Evolutionary conservation across 2,329 filamentous ascomycete genomes (phyloP), one percentile per base, ranked within the genome.

Genomic region (Dactylella cylindrospora): DNA sequence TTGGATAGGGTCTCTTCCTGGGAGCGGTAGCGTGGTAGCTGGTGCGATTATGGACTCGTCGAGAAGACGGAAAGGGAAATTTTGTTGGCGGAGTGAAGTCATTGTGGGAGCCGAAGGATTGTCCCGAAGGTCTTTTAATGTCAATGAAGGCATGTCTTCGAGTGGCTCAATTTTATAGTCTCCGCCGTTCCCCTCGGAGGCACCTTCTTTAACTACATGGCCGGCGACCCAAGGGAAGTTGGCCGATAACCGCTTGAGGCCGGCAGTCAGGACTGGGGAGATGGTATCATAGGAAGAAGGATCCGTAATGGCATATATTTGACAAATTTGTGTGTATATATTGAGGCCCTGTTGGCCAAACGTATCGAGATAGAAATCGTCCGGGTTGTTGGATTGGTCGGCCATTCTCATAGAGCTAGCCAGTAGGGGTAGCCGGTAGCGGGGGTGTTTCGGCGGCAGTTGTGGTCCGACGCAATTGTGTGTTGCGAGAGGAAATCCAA

Each of bases 151-250:
- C 0, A 51, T 68, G n/a, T 59, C 46, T 31, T 69, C 66, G 0
- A 73, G 68, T 0, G 71, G 69, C 15, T 66, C 70, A 62, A 80
- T 77, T 59, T 71, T 76, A 67, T 73, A 75, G 1, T 70, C 29
- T 0, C 73, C 74, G 0, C 69, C 66, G 2, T 69, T 69, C 25
- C 66, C 70, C 3, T 68, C 46, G 6, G 62, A 61, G 5, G 66
- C 62, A 3, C 67, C 70, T 33, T 74, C 71, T 19, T 71, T 68
- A 23, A 76, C 68, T 0, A 77, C 73, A 23, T 76, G 71, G 2
- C 78, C 78, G 2, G 77, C 74, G 0, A 76, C 57, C 76, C 76
- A 80, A 0, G 76, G 77, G 35, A 80, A 78, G 28, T 31, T 68
- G 0, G 66, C 41, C 0, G 72, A 65, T 0, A 81, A 70, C 2